Evolutionary conservation across 306 rosid genomes (phyloP), one percentile per base, ranked within the genome.

Genomic region (Begonia masoniana): DNA sequence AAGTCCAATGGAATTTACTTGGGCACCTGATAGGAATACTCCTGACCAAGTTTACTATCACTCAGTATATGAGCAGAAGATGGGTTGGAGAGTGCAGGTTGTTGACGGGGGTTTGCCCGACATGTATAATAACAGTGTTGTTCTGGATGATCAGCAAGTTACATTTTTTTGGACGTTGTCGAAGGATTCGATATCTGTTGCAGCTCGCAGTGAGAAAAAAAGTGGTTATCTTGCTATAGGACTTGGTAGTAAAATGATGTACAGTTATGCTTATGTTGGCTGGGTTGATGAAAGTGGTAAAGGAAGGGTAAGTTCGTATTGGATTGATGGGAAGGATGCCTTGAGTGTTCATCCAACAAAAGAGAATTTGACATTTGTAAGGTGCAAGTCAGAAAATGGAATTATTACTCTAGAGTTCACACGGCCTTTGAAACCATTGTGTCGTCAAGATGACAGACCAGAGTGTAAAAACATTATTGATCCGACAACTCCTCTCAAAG

Each of bases 21-120:
- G 97, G 97, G 62, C 76, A 48, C 97, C 97, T 12, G 73, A 85
- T 60, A 72, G 95, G 83, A 82, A 82, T 69, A 82, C 94, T 15
- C 95, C 97, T 3, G 84, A 85, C 59, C 68, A 62, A 24, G 70
- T 89, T 23, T 89, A 70, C 64, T 89, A 89, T 63, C 89, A 89
- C 4, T 89, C 97, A 6, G 23, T 82, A 51, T 89, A 42, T 57
- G 78, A 76, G 45, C 73, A 57, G 82, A 89, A 89, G 69, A 89
- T 89, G 97, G 97, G 95, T 54, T 89, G 88, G 87, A 85, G 26
- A 72, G 94, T 89, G 14, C 74, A 85, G 82, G 94, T 89, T 50
- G 95, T 89, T 61, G 95, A 89, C 62, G 97, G 95, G 49, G 95
- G 97, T 72, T 73, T 89, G 14, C 66, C 97, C 3, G 95, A 89